A percentile compares a stretch with the other conserved stretches of the same genome.
Conservation (phyloP, 2,329 filamentous ascomycete genomes). For the Aspergillus viridinutans region DNA sequence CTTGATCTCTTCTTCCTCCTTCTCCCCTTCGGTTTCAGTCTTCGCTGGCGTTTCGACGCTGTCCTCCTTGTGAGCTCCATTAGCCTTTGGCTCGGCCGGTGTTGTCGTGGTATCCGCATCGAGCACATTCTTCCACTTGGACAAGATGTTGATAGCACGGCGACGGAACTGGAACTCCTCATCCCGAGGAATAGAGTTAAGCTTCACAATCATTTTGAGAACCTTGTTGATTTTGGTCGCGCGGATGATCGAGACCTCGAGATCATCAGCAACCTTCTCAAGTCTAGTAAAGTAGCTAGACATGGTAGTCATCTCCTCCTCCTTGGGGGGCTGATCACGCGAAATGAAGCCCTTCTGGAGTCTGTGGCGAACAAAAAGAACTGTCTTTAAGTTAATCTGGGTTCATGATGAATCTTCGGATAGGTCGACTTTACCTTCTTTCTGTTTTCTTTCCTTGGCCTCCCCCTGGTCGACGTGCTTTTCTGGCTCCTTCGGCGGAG, state of each 20-base stretch:
- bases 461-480: conserved; percentile 54
- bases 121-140: conserved; percentile 85
- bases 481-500: conserved; percentile 49
- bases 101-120: conserved; percentile 52
- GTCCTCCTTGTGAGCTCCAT: conserved; percentile 39
- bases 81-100: conserved; percentile 37
- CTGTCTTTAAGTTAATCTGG: conserved; percentile 37
- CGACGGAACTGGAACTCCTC: conserved; percentile 86
- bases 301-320: conserved; percentile 55
- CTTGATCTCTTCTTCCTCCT: conserved; percentile 30
- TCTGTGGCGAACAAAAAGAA: conserved; percentile 91
- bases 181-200: conserved; percentile 79
- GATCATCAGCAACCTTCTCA: conserved; percentile 63
- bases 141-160: conserved; percentile 73
- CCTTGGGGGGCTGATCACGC: conserved; percentile 77
- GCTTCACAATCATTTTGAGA: conserved; percentile 86
- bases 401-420: background rate
- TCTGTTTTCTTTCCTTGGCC: conserved; percentile 54
- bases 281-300: conserved; percentile 59
- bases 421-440: conserved; percentile 43
- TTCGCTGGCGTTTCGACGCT: conserved; percentile 29
- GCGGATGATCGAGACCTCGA: conserved; percentile 85
- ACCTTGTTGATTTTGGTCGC: conserved; percentile 98
- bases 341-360: conserved; percentile 91
- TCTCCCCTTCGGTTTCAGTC: conserved; percentile 30